phyloP scores from a whole-genome alignment of 306 rosid species.

The Alnus glutinosa region DNA sequence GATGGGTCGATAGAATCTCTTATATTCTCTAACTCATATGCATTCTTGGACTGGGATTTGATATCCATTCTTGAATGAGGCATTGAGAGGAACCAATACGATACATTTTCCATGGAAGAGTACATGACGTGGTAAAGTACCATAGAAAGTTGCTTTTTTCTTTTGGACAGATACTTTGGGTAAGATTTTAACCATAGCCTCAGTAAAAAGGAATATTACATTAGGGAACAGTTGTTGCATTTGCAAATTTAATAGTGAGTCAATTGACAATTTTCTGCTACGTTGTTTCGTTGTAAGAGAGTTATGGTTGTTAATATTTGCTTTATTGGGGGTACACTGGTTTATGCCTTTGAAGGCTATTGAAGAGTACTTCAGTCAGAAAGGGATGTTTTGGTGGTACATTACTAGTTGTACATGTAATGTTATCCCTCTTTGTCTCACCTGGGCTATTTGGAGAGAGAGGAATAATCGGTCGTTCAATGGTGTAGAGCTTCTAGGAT shows the following conservation, averaged over 20 bases:
- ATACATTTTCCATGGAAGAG: too few species aligned
- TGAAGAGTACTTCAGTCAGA: slow-evolving; percentile 35
- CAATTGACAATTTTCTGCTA: background rate
- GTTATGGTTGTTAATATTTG: background rate
- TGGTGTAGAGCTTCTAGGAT: too few species aligned
- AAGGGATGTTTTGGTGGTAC: slow-evolving; percentile 36
- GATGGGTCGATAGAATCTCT: too few species aligned
- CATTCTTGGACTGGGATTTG: too few species aligned
- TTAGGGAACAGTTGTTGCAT: background rate
- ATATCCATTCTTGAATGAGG: too few species aligned
- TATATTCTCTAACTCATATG: too few species aligned
- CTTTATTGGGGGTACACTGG: background rate
- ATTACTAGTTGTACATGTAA: slow-evolving; percentile 41
- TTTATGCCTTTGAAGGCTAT: background rate
- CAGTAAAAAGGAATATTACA: background rate
- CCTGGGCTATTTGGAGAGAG: slow-evolving; percentile 1
- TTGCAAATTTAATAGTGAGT: background rate
- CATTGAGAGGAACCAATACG: too few species aligned
- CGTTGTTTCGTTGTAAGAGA: background rate
- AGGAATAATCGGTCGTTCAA: too few species aligned
- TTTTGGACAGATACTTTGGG: background rate
- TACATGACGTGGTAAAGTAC: too few species aligned
- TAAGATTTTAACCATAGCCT: background rate
- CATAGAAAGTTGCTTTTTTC: background rate
- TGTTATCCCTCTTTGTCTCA: slow-evolving; percentile 9